phyloP scores from a whole-genome alignment of 2,329 filamentous ascomycete genomes.

The Neophaeococcomyces mojaviensis region DNA sequence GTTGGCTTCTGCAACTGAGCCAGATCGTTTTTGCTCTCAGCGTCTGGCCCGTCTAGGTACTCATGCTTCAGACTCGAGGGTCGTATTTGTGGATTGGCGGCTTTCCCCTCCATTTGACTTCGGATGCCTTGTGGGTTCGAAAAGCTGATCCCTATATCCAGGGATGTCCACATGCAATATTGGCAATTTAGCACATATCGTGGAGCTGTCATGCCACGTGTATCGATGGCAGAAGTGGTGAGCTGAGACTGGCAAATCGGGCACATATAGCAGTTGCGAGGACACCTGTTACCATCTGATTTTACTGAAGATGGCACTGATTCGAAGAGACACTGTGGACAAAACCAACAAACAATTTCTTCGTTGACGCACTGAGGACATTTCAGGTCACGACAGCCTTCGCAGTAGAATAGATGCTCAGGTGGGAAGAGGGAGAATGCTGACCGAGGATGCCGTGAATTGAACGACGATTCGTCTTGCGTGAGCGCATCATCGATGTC shows the following conservation, averaged over 20 bases:
- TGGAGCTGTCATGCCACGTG: slow-evolving; percentile 33
- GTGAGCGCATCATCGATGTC: slow-evolving; percentile 43
- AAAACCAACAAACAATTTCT: slow-evolving; percentile 92
- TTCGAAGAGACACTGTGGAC: slow-evolving; percentile 90
- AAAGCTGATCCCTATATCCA: slow-evolving; percentile 83
- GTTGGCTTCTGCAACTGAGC: slow-evolving; percentile 24
- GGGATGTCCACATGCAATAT: slow-evolving; percentile 88
- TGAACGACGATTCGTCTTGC: slow-evolving; percentile 72
- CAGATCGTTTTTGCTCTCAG: slow-evolving; percentile 27
- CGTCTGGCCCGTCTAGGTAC: slow-evolving; percentile 27
- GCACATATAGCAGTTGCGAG: slow-evolving; percentile 91
- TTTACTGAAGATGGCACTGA: slow-evolving; percentile 88
- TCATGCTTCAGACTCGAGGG: slow-evolving; percentile 13
- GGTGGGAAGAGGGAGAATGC: slow-evolving; percentile 90
- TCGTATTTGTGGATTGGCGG: slow-evolving; percentile 15
- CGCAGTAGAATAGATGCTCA: slow-evolving; percentile 90
- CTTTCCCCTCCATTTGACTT: slow-evolving; percentile 66
- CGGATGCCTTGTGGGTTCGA: slow-evolving; percentile 83
- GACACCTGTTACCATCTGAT: slow-evolving; percentile 90
- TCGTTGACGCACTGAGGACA: slow-evolving; percentile 87
- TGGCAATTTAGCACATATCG: slow-evolving; percentile 77
- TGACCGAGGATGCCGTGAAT: slow-evolving; percentile 74
- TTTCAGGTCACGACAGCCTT: slow-evolving; percentile 93
- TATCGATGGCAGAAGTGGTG: slow-evolving; percentile 53
- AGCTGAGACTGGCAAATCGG: slow-evolving; percentile 79